Evolutionary conservation across 345 rosid genomes (phyloP), one percentile per base, ranked within the genome.

Genomic region (Eucalyptus tenuipes): DNA sequence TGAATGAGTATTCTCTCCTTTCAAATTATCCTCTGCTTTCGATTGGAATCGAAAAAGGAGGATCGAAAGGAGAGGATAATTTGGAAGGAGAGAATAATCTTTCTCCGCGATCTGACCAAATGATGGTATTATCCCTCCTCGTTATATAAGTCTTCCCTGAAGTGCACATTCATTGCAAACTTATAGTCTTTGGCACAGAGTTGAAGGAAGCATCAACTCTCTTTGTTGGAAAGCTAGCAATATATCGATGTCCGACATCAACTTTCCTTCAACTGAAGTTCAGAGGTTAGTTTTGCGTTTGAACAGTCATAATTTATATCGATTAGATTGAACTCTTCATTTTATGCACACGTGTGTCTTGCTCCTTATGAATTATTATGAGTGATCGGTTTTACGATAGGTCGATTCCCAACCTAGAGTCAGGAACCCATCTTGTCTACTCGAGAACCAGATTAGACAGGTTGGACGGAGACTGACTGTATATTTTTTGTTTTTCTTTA

Each of bases 381-480:
- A 25, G n/a, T 5, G 1, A 57, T 57, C 0, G 14, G 14, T 24
- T 20, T 53, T 53, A 53, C 1, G 7, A 12, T 57, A 0, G 3
- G 3, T 27, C 0, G 7, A 27, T 25, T 57, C n/a, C 7, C 14
- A 10, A 57, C 14, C 13, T 57, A 10, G 14, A 20, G 7, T 2
- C 0, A 53, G 1, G 5, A 53, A 20, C 27, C 2, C 11, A 53
- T 53, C 59, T 53, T 53, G 11, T 53, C 59, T 11, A 1, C 27
- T 7, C 2, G 2, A 53, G 59, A 53, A 53, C 5, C 0, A 0
- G 5, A 53, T 8, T 0, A 0, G 24, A 53, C 1, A 18, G 10
- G 22, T 18, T 18, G 57, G 24, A 18, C 4, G 0, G 1, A 0
- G 57, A 7, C 13, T 57, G 0, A 6, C 1, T 0, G 3, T 8